Evolutionary conservation across 441 rosid species (phyloP).

Genomic region (Gossypium schwendimanii): DNA sequence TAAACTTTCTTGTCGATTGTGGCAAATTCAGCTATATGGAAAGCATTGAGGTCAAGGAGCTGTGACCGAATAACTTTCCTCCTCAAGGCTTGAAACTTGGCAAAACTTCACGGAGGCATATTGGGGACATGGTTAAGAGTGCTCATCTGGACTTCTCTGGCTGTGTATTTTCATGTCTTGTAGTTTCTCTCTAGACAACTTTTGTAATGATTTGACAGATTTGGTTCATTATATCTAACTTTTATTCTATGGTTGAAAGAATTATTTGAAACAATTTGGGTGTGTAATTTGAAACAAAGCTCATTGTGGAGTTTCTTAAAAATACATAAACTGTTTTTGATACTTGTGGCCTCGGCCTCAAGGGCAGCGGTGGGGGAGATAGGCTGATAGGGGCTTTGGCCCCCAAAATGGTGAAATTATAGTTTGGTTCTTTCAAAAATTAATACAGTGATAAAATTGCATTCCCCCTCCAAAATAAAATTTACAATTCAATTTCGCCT

Average conservation of each 20-base stretch:
- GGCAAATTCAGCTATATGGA: constrained; percentile 10
- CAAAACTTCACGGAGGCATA: background rate
- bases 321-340: background rate
- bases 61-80: background rate
- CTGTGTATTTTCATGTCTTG: background rate
- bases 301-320: background rate
- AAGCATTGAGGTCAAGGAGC: background rate
- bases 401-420: no score
- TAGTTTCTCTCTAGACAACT: constrained; percentile 8
- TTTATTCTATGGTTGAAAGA: background rate
- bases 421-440: no score
- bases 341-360: background rate
- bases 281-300: background rate
- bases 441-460: no score
- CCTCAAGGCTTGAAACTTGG: background rate
- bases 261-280: background rate
- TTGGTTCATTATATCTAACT: background rate
- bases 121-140: background rate
- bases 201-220: background rate
- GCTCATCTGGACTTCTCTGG: background rate
- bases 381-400: no score
- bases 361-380: no score
- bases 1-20: background rate
- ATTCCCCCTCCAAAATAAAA: no score
- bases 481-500: background rate